Evolutionary conservation across 148 eudicot species (phyloP).

Genomic region (Fallopia convolvulus): DNA sequence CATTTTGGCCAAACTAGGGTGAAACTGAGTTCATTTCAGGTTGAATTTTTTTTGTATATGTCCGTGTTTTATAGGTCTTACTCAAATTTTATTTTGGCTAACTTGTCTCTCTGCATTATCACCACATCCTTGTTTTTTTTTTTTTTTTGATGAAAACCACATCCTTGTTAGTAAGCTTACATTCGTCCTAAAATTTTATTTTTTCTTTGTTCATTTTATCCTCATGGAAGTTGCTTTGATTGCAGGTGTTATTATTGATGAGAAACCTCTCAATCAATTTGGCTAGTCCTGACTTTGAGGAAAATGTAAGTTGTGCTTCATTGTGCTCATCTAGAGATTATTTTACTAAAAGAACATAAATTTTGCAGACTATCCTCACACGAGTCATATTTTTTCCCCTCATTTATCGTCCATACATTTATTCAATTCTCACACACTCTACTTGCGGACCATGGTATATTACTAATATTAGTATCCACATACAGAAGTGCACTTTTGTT

Average conservation of each 20-base stretch:
- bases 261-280: conserved; percentile 88
- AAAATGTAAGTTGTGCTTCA: conserved; percentile 58
- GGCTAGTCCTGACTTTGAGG: conserved; percentile 89
- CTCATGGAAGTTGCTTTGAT: background rate
- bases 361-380: background rate
- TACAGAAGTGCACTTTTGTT: background rate
- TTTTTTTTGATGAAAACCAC: too few relatives aligned
- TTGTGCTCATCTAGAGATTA: background rate
- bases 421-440: background rate
- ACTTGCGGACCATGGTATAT: background rate
- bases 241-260: conserved; percentile 81
- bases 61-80: background rate
- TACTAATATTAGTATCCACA: too few relatives aligned
- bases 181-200: background rate
- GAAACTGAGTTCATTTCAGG: background rate
- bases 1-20: background rate
- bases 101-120: background rate
- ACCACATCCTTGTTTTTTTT: background rate
- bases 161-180: background rate
- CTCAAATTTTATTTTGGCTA: background rate
- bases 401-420: background rate
- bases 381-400: background rate
- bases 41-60: background rate
- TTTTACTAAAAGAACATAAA: background rate
- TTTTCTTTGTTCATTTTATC: background rate